Evolutionary conservation across 1,139 yeast genomes (phyloP).

Genomic region (Scheffersomyces illinoinensis): DNA sequence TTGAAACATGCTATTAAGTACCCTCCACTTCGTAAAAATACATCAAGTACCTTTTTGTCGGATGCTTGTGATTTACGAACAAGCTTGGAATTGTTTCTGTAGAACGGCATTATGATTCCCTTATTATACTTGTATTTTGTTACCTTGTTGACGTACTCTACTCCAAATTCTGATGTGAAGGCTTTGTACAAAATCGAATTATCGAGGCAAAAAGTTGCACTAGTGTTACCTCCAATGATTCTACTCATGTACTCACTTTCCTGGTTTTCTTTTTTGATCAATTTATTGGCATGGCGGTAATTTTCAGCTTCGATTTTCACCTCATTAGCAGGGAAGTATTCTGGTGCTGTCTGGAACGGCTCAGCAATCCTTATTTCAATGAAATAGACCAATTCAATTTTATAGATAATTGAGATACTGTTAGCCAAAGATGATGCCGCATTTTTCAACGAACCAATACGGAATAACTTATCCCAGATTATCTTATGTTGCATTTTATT

Average conservation of each 20-base stretch:
- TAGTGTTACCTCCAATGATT: slow-evolving; percentile 48
- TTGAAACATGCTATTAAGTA: slow-evolving; percentile 55
- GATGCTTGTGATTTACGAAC: slow-evolving; percentile 30
- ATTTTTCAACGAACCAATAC: slow-evolving; percentile 40
- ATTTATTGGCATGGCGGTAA: slow-evolving; percentile 37
- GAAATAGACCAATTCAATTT: slow-evolving; percentile 53
- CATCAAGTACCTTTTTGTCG: slow-evolving; percentile 28
- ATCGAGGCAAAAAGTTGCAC: slow-evolving; percentile 36
- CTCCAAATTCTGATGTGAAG: slow-evolving; percentile 56
- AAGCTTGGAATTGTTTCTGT: slow-evolving; percentile 40
- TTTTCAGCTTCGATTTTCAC: slow-evolving; percentile 45
- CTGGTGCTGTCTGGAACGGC: slow-evolving; percentile 37
- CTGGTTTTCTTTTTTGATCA: slow-evolving; percentile 23
- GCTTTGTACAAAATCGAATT: slow-evolving; percentile 49
- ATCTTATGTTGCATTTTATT: slow-evolving; percentile 11
- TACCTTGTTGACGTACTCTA: slow-evolving; percentile 36
- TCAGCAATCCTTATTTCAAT: slow-evolving; percentile 58
- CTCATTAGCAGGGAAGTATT: slow-evolving; percentile 40
- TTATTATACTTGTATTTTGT: slow-evolving; percentile 35
- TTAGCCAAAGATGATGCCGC: slow-evolving; percentile 47
- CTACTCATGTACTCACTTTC: slow-evolving; percentile 42
- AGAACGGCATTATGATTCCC: slow-evolving; percentile 57
- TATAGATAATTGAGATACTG: slow-evolving; percentile 36
- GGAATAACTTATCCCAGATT: slow-evolving; percentile 41
- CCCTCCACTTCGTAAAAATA: slow-evolving; percentile 58